Conservation (phyloP, 257 asterid genomes). For the Coffea canephora region DNA sequence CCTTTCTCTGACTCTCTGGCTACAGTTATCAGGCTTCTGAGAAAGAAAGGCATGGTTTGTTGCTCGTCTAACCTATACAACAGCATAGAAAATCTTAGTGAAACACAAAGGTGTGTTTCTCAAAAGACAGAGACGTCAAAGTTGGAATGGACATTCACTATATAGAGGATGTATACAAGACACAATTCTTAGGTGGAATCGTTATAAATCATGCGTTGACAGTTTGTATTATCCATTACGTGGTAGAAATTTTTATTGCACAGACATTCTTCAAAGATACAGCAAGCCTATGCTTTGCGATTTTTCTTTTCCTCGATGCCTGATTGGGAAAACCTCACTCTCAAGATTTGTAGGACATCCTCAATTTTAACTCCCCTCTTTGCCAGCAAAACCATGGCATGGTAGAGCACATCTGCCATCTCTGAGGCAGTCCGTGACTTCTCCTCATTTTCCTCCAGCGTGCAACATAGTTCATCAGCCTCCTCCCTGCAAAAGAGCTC, state of each 20-base stretch:
- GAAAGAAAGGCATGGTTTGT: conserved; percentile 27
- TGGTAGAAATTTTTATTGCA: no score
- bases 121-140: no score
- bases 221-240: neutral
- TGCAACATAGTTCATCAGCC: conserved; percentile 81
- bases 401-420: conserved; percentile 82
- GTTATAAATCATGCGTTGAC: no score
- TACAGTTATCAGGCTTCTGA: conserved; percentile 20
- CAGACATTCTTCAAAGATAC: no score
- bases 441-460: conserved; percentile 77
- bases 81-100: conserved; percentile 27
- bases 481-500: conserved; percentile 56
- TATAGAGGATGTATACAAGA: neutral
- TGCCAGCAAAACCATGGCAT: conserved; percentile 71
- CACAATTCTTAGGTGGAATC: neutral
- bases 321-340: conserved; percentile 70
- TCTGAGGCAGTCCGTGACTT: conserved; percentile 62
- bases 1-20: conserved; percentile 29
- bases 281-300: conserved; percentile 37
- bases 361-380: conserved; percentile 63
- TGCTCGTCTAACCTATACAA: conserved; percentile 26
- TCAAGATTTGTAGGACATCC: conserved; percentile 68
- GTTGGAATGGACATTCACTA: no score
- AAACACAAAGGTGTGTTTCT: neutral
- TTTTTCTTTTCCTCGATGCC: conserved; percentile 80